Base-by-base conservation (phyloP, 345 rosid species). In the Lepidium sativum region DNA sequence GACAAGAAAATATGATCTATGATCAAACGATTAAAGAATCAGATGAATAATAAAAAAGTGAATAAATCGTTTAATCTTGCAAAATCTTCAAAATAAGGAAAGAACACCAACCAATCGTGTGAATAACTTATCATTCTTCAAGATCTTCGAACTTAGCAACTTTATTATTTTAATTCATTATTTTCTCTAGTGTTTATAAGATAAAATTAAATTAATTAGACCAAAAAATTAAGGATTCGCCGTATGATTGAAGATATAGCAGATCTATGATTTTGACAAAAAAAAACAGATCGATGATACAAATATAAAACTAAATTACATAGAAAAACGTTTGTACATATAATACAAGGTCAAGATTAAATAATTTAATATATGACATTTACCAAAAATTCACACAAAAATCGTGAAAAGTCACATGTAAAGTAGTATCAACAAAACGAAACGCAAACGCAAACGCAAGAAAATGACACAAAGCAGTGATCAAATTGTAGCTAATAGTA, bases 391-490 rank as follows among this genome's bases (percentile, higher is more conserved):
- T 42, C 54, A 52, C 60, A 69, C 67, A 27, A 51, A 43, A 61
- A 42, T 53, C 32, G 21, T 27, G 31, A 27, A 27, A 49, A 37
- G 32, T 35, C 17, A 49, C 43, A 69, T 33, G 23, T 11, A 32
- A 48, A 54, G 43, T 37, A 27, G 7, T 27, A 42, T 69, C 61
- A 42, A 51, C 15, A 51, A 51, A 64, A 48, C n/a, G n/a, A n/a
- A n/a, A n/a, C n/a, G n/a, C n/a, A n/a, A n/a, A n/a, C 70, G 65
- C 20, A 64, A 64, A 71, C 60, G 65, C 67, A 49, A 21, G 4
- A 56, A 6, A 47, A 38, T 27, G 5, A 0, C 11, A 72, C 65
- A 57, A 72, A 72, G 54, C 66, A 27, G 67, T 55, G 51, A 27
- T 54, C 38, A 58, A 59, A 42, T 6, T 5, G 31, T 27, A 21